These are phyloP conservation scores for Arxiozyma heterogenica DNA, from an alignment of 1,139 yeast species.

Conservation along the genomic window DNA sequence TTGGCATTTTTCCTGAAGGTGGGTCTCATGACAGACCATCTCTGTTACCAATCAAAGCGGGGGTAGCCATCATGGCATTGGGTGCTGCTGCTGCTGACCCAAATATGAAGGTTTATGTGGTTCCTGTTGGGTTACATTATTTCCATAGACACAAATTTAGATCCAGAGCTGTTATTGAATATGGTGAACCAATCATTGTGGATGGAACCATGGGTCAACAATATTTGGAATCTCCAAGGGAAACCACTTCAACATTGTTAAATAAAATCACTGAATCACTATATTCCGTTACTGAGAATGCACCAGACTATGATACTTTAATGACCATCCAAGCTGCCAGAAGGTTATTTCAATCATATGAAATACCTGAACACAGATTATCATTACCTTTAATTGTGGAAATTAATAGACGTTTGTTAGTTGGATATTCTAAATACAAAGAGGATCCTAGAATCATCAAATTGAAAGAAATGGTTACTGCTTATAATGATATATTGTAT, in stretches of 20 bases:
- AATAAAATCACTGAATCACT: conserved; percentile 66
- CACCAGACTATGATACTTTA: conserved; percentile 85
- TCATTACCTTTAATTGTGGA: conserved; percentile 82
- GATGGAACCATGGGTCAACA: conserved; percentile 45
- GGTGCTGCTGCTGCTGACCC: conserved; percentile 79
- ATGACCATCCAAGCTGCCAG: conserved; percentile 92
- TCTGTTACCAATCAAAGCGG: conserved; percentile 84
- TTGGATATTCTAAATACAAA: conserved; percentile 67
- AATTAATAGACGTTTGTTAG: conserved; percentile 74
- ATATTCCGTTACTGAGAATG: conserved; percentile 82
- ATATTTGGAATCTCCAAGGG: conserved; percentile 55
- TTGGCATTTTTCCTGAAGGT: conserved; percentile 97
- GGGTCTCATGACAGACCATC: conserved; percentile 95
- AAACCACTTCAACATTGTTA: conserved; percentile 63
- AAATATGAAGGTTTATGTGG: conserved; percentile 66
- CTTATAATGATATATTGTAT: conserved; percentile 58
- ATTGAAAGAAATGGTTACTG: conserved; percentile 51
- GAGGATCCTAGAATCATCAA: conserved; percentile 61
- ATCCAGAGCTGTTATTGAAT: conserved; percentile 89
- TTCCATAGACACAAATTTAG: conserved; percentile 93
- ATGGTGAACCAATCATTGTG: conserved; percentile 66
- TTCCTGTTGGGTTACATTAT: conserved; percentile 95
- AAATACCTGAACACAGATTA: conserved; percentile 39
- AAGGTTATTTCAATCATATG: conserved; percentile 72
- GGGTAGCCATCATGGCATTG: conserved; percentile 95